Evolutionary conservation across 805 yeast species (phyloP).

Genomic region (Ogataea naganishii): DNA sequence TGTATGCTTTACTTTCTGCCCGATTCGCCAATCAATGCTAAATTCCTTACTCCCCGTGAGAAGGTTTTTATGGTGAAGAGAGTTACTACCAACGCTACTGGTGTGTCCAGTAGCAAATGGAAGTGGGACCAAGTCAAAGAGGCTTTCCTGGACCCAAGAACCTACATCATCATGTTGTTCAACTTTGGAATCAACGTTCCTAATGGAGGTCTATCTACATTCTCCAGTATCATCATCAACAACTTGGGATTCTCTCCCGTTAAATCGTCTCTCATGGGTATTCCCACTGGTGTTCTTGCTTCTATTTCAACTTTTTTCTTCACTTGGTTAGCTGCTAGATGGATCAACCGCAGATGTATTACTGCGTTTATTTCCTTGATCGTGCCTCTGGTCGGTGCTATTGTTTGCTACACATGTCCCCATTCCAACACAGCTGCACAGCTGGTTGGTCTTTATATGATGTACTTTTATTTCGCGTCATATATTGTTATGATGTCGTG

Average conservation of each 20-base stretch:
- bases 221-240: conserved; percentile 19
- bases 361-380: conserved; percentile 16
- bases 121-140: conserved; percentile 35
- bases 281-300: conserved; percentile 29
- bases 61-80: conserved; percentile 17
- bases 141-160: conserved; percentile 23
- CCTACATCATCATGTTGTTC: conserved; percentile 16
- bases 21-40: conserved; percentile 34
- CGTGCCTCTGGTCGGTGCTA: conserved; percentile 18
- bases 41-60: conserved; percentile 34
- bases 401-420: conserved; percentile 15
- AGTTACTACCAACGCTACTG: conserved; percentile 31
- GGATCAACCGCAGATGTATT: conserved; percentile 20
- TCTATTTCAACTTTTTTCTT: conserved; percentile 21
- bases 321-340: conserved; percentile 24
- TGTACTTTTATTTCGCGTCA: conserved; percentile 25
- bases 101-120: conserved; percentile 30
- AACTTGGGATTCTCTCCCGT: conserved; percentile 13
- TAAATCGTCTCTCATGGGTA: conserved; percentile 13
- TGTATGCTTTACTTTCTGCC: conserved; percentile 23
- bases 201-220: conserved; percentile 22
- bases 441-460: conserved; percentile 20
- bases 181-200: conserved; percentile 21
- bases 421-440: conserved; percentile 20
- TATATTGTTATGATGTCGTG: conserved; percentile 23